Conservation (phyloP, 768 basidiomycete species). For the Tylopilus felleus region DNA sequence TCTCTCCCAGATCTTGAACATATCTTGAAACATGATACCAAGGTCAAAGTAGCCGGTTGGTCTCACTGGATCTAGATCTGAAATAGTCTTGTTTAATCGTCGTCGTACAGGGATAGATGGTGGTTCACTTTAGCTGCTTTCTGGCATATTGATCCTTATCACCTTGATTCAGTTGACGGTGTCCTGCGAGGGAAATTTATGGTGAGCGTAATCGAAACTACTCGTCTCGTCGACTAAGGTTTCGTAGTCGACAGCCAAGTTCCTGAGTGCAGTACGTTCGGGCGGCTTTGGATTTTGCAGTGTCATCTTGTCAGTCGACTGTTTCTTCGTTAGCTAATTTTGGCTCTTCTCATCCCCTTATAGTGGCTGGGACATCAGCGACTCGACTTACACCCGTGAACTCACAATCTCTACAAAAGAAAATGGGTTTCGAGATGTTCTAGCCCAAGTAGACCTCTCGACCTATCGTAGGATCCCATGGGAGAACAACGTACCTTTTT, state of each 20-base stretch:
- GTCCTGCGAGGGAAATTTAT: slow-evolving; percentile 93
- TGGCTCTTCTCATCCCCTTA: not conserved
- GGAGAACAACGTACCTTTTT: slow-evolving; percentile 91
- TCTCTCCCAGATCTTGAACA: slow-evolving; percentile 55
- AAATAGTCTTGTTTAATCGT: not conserved
- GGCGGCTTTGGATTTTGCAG: slow-evolving; percentile 93
- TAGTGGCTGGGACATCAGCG: slow-evolving; percentile 93
- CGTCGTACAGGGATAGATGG: slow-evolving; percentile 59
- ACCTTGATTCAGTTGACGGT: slow-evolving; percentile 68
- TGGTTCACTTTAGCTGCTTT: slow-evolving; percentile 30
- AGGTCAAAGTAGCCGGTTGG: slow-evolving; percentile 92
- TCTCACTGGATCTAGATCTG: slow-evolving; percentile 4
- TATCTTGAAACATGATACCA: slow-evolving; percentile 60
- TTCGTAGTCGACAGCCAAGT: slow-evolving; percentile 83
- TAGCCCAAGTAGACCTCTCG: slow-evolving; percentile 82
- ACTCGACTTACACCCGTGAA: slow-evolving; percentile 78
- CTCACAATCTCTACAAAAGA: slow-evolving; percentile 85
- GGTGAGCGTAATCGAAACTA: slow-evolving; percentile 39
- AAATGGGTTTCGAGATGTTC: slow-evolving; percentile 90
- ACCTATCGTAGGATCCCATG: slow-evolving; percentile 88
- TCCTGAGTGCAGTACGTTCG: slow-evolving; percentile 72
- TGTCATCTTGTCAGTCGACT: slow-evolving; percentile 74
- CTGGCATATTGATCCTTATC: slow-evolving; percentile 7
- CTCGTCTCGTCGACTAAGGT: slow-evolving; percentile 7
- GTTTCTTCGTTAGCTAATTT: not conserved